Base-by-base conservation (phyloP, 805 yeast species). In the Candida easanensis region DNA sequence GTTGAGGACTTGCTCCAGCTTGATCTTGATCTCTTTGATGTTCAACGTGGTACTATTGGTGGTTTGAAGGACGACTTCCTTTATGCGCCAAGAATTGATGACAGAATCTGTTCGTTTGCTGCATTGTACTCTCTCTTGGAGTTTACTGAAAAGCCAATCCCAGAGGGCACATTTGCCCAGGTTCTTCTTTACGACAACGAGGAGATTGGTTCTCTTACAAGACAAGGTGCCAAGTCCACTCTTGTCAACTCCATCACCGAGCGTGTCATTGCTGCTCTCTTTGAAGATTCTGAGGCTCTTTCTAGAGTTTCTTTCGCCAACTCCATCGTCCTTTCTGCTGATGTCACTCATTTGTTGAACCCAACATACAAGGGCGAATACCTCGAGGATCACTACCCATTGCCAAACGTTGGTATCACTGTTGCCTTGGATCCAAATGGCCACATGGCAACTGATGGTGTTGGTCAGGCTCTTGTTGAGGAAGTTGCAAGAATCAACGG, bases 201-300 rank as follows among this genome's bases (percentile, higher is more conserved):
- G 65, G 96, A 88, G 65, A 76, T 88, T 44, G 96, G 96, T 9
- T 82, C 91, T 6, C 74, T 79, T 27, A 73, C 88, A 5, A 77
- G 91, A 63, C 87, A 82, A 53, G 96, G 96, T 54, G 89, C 89
- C 38, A 78, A 77, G 56, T 91, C 95, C 51, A 88, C 87, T 18
- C 63, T 86, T 38, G 64, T 85, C 40, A 89, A 86, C 61, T 60
- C 78, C 46, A 73, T 76, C n/a, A 72, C 86, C 16, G 71, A 73
- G 26, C 76, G 95, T 48, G 78, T 74, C 22, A 57, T 76, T 37
- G 57, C 56, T 4, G 48, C 61, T 3, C 49, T 62, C 21, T 39
- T 39, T 20, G 42, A 34, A 1, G 46, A 44, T 25, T 17, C 44
- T 33, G 62, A 50, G 31, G 47, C 51, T 21, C 54, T 61, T 36